These are phyloP conservation scores for Colletotrichum kahawae DNA, from an alignment of 2,329 filamentous ascomycete species.

Conservation along the genomic window DNA sequence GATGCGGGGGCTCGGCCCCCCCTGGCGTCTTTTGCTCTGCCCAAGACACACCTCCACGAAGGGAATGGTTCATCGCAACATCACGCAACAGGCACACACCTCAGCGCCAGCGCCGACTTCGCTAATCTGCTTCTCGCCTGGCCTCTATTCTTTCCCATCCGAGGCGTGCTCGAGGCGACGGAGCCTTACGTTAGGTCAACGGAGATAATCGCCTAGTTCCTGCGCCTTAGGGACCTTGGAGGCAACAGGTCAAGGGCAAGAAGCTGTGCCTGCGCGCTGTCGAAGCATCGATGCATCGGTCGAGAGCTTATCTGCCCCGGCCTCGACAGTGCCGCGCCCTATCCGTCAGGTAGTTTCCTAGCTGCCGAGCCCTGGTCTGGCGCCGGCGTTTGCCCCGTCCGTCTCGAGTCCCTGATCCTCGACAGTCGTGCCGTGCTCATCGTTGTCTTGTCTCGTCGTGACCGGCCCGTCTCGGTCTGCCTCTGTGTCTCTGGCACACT, in stretches of 20 bases:
- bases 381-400: not conserved
- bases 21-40: slow-evolving; percentile 10
- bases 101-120: not conserved
- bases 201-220: not conserved
- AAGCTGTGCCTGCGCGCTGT: not conserved
- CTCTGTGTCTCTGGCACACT: not conserved
- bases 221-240: not conserved
- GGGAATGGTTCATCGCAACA: slow-evolving; percentile 9
- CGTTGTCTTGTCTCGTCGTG: not conserved
- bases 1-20: slow-evolving; percentile 9
- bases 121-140: slow-evolving; percentile 5
- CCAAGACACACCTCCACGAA: slow-evolving; percentile 18
- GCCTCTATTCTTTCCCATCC: not conserved
- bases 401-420: not conserved
- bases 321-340: not conserved
- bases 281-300: not conserved
- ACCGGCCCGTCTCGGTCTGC: not conserved
- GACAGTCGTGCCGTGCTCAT: not conserved
- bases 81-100: slow-evolving; percentile 7
- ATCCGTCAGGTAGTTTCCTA: not conserved
- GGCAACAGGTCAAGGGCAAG: not conserved
- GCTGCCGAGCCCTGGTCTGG: not conserved
- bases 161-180: not conserved
- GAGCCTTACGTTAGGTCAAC: not conserved
- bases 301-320: not conserved